These are phyloP conservation scores for Fusarium sacchari DNA, from an alignment of 2,329 filamentous ascomycete genomes.

Conservation along the genomic window DNA sequence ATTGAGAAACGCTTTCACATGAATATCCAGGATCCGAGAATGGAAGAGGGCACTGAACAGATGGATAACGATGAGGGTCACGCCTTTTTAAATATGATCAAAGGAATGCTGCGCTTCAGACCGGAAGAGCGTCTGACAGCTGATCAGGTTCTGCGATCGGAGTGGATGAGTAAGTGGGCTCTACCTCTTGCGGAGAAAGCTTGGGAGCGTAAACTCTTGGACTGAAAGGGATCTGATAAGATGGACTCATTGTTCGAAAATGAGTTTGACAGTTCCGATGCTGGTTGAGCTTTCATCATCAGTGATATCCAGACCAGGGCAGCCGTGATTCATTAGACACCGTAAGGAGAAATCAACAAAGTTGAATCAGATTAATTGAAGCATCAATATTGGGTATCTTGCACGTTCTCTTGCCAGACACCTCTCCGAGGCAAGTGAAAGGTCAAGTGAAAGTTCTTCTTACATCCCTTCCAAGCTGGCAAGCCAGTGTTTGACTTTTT, in stretches of 20 bases:
- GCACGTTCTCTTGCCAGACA: not conserved
- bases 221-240: not conserved
- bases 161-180: not conserved
- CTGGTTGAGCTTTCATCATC: no score
- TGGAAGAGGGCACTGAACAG: not conserved
- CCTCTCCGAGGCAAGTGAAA: rapidly evolving
- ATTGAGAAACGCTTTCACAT: not conserved
- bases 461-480: not conserved
- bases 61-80: not conserved
- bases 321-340: not conserved
- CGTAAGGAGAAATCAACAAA: not conserved
- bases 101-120: not conserved
- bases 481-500: not conserved
- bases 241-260: not conserved
- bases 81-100: not conserved
- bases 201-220: not conserved
- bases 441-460: not conserved
- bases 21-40: not conserved
- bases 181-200: not conserved
- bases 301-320: no score
- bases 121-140: not conserved
- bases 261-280: not conserved
- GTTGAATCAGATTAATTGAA: not conserved
- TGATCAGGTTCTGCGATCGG: not conserved
- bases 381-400: not conserved